These are phyloP conservation scores for Lasiodiplodia sp. DNA, from an alignment of 2,329 filamentous ascomycete genomes.

Conservation along the genomic window DNA sequence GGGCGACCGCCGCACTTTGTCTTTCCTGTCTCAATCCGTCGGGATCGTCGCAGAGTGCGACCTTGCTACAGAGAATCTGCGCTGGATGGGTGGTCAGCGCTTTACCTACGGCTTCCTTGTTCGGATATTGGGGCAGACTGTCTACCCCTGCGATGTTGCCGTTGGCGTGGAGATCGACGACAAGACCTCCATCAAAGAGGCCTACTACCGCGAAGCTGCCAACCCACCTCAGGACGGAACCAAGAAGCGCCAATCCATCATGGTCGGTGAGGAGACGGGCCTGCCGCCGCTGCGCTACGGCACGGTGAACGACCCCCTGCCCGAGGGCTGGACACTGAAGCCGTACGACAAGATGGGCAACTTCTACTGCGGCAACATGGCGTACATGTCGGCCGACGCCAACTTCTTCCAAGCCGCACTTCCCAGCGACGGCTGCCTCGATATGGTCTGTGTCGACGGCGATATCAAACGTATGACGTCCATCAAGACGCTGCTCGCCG, in stretches of 20 bases:
- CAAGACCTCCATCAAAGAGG: constrained; percentile 76
- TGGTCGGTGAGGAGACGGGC: constrained; percentile 39
- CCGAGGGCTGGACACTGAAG: constrained; percentile 76
- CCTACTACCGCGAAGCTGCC: constrained; percentile 62
- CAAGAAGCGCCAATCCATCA: constrained; percentile 35
- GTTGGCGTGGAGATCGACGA: constrained; percentile 81
- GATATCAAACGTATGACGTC: constrained; percentile 72
- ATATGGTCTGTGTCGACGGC: constrained; percentile 82
- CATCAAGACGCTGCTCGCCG: constrained; percentile 72
- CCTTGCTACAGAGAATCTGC: constrained; percentile 85
- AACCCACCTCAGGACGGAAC: constrained; percentile 35
- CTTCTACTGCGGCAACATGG: constrained; percentile 96
- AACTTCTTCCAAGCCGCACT: constrained; percentile 88
- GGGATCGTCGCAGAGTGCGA: constrained; percentile 92
- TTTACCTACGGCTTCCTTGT: constrained; percentile 87
- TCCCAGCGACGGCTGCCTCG: constrained; percentile 84
- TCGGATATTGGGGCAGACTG: constrained; percentile 75
- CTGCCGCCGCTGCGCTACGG: constrained; percentile 81
- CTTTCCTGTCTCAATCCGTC: constrained; percentile 88
- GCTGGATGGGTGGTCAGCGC: constrained; percentile 88
- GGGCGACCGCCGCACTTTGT: constrained; percentile 74
- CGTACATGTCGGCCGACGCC: constrained; percentile 84
- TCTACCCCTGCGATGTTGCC: constrained; percentile 89
- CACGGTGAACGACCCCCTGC: constrained; percentile 78
- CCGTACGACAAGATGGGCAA: constrained; percentile 83